Evolutionary conservation across 2,329 filamentous ascomycete genomes (phyloP).

Genomic region (Orbilia brochopaga): DNA sequence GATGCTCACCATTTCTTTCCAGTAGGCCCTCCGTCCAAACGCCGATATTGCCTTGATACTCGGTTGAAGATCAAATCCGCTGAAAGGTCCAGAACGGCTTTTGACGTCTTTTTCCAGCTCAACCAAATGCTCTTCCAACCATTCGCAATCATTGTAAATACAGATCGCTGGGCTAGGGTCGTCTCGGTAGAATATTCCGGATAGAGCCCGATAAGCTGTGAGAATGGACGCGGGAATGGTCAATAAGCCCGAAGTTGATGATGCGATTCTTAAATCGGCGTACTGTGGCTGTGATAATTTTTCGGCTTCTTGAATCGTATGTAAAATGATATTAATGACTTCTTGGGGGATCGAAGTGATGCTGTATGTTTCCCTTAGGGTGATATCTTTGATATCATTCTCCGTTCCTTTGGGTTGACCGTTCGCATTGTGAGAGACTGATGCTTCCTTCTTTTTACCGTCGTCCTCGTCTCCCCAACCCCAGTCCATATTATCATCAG

Average conservation of each 20-base stretch:
- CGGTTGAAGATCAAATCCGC: constrained; percentile 25
- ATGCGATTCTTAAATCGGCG: constrained; percentile 65
- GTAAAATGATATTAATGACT: constrained; percentile 71
- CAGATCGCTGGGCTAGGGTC: constrained; percentile 70
- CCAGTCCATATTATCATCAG: constrained; percentile 68
- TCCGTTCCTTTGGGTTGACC: constrained; percentile 37
- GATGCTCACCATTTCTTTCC: constrained; percentile 47
- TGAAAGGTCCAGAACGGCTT: constrained; percentile 14
- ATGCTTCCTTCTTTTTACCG: constrained; percentile 42
- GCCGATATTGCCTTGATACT: constrained; percentile 45
- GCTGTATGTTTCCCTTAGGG: constrained; percentile 82
- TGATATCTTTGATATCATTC: constrained; percentile 65
- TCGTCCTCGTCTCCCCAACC: constrained; percentile 86
- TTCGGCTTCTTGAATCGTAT: constrained; percentile 67
- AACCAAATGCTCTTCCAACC: constrained; percentile 64
- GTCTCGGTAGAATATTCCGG: constrained; percentile 73
- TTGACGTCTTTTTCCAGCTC: constrained; percentile 40
- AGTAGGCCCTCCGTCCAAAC: constrained; percentile 52
- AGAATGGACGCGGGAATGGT: constrained; percentile 73
- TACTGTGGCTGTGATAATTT: constrained; percentile 55
- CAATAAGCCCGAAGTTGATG: constrained; percentile 73
- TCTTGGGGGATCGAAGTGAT: constrained; percentile 86
- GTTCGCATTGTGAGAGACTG: constrained; percentile 53
- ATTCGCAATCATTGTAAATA: constrained; percentile 71
- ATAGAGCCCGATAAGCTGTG: constrained; percentile 79